Evolutionary conservation across 208 protist genomes (phyloP).

Genomic region (Wallacemonas sp.): DNA sequence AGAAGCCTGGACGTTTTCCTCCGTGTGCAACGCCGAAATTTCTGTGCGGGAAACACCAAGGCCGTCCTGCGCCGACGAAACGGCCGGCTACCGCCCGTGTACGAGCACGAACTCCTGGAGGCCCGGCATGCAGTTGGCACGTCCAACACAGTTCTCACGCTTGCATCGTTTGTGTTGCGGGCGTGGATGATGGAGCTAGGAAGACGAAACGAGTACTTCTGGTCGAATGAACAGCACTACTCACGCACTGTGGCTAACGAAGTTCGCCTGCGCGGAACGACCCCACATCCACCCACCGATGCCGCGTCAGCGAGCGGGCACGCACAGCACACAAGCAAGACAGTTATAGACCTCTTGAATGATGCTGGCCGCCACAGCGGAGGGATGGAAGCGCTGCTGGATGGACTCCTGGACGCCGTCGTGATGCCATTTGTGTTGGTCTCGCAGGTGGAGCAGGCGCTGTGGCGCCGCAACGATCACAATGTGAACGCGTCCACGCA

Average conservation of each 20-base stretch:
- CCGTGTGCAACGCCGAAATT: neutral
- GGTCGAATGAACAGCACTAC: neutral
- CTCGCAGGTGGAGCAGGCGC: slow-evolving; percentile 47
- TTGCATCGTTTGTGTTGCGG: slow-evolving; percentile 21
- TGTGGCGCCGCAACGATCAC: slow-evolving; percentile 58
- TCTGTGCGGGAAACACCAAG: neutral
- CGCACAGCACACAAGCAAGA: neutral
- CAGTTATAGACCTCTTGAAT: neutral
- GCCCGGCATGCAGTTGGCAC: slow-evolving; percentile 35
- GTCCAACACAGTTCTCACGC: slow-evolving; percentile 36
- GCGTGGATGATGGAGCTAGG: slow-evolving; percentile 40
- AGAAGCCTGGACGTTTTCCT: neutral
- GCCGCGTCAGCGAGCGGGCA: neutral
- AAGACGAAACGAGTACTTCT: slow-evolving; percentile 2
- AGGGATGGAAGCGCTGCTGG: neutral
- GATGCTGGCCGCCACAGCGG: neutral
- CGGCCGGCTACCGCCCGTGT: neutral
- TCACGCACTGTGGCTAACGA: neutral
- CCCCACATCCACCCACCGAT: neutral
- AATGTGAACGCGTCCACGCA: slow-evolving; percentile 20
- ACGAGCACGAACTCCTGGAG: slow-evolving; percentile 35
- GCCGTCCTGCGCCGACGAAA: neutral
- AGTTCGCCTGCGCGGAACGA: neutral
- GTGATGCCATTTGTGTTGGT: slow-evolving; percentile 79
- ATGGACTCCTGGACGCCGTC: slow-evolving; percentile 56